Evolutionary conservation across 192 early-diverging fungal species (phyloP).

Genomic region (Linnemannia elongata): DNA sequence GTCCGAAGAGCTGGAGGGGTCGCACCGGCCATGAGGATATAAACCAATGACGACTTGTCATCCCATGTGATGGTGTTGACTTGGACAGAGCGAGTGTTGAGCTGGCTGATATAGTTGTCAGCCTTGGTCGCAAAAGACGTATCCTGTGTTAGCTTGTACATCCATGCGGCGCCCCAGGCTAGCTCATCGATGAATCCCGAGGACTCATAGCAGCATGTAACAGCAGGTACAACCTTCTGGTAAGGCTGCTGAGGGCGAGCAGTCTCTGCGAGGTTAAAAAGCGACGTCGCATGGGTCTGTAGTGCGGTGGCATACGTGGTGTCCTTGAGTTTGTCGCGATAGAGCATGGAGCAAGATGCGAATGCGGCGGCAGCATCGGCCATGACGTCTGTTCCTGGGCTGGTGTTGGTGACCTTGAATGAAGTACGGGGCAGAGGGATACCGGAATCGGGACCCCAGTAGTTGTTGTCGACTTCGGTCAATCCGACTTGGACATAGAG

Average conservation of each 20-base stretch:
- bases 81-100: slow-evolving; percentile 31
- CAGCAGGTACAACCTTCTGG: slow-evolving; percentile 54
- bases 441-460: slow-evolving; percentile 70
- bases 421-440: slow-evolving; percentile 69
- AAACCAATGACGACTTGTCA: slow-evolving; percentile 61
- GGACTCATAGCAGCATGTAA: slow-evolving; percentile 58
- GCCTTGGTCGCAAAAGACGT: slow-evolving; percentile 61
- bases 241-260: slow-evolving; percentile 62
- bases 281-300: slow-evolving; percentile 55
- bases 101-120: slow-evolving; percentile 58
- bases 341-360: slow-evolving; percentile 67
- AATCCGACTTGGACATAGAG: slow-evolving; percentile 66
- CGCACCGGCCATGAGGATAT: slow-evolving; percentile 61
- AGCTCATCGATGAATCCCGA: slow-evolving; percentile 61
- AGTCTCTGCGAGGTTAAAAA: slow-evolving; percentile 65
- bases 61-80: slow-evolving; percentile 65
- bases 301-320: slow-evolving; percentile 59
- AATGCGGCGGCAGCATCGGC: slow-evolving; percentile 69
- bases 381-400: slow-evolving; percentile 68
- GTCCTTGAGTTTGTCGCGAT: slow-evolving; percentile 64
- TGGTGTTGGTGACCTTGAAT: slow-evolving; percentile 58
- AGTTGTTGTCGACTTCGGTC: slow-evolving; percentile 65
- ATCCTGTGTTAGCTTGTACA: slow-evolving; percentile 65
- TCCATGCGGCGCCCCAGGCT: slow-evolving; percentile 69
- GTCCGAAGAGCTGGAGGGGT: slow-evolving; percentile 28